These are phyloP conservation scores for Colletotrichum nymphaeae DNA, from an alignment of 2,329 filamentous ascomycete genomes.

Conservation along the genomic window DNA sequence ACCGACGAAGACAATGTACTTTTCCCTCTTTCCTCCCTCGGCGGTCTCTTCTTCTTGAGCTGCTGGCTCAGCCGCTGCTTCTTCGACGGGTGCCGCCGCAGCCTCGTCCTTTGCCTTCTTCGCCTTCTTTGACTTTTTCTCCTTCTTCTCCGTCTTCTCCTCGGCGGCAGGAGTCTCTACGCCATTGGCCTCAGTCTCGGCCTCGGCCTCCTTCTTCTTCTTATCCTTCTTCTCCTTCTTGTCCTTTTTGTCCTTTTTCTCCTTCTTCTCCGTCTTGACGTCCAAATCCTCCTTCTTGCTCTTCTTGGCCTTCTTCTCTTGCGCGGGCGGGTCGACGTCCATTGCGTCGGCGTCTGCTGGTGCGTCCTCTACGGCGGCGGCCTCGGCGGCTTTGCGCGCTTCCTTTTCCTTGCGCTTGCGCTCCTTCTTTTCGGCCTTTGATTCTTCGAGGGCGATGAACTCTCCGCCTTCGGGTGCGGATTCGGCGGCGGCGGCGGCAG, in stretches of 20 bases:
- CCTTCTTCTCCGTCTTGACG: constrained; percentile 45
- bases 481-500: neutral
- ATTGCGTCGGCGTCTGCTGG: constrained; percentile 22
- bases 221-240: constrained; percentile 38
- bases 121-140: constrained; percentile 44
- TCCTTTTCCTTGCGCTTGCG: constrained; percentile 43
- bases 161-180: constrained; percentile 36
- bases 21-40: constrained; percentile 53
- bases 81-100: constrained; percentile 19
- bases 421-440: constrained; percentile 42
- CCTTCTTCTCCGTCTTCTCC: constrained; percentile 37
- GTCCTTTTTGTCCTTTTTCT: constrained; percentile 36
- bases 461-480: constrained; percentile 12
- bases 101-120: constrained; percentile 50
- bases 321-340: constrained; percentile 28
- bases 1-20: constrained; percentile 85
- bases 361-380: constrained; percentile 11
- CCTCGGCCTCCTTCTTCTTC: constrained; percentile 43
- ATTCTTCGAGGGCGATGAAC: constrained; percentile 33
- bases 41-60: constrained; percentile 18
- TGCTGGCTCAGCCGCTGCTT: constrained; percentile 4
- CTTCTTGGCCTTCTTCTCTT: constrained; percentile 39
- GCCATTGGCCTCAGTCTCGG: constrained; percentile 40
- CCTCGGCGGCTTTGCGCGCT: constrained; percentile 30
- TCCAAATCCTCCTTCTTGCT: constrained; percentile 43